These are phyloP conservation scores for Zymoseptoria ardabiliae DNA, from an alignment of 2,329 filamentous ascomycete species.

Conservation along the genomic window DNA sequence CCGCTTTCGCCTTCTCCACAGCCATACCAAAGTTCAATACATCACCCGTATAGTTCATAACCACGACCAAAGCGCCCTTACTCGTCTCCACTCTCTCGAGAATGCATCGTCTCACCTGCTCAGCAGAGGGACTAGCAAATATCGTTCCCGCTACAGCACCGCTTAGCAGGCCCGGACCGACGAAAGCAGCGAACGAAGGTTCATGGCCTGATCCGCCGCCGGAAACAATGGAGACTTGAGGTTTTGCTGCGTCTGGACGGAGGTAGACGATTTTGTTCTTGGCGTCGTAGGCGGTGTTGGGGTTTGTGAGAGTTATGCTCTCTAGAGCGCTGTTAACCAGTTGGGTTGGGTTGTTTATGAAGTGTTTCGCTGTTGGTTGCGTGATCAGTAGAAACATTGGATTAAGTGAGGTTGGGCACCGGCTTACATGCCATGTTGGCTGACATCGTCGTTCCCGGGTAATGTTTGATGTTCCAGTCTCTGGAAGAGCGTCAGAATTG, in stretches of 20 bases:
- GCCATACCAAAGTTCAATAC: conserved; percentile 90
- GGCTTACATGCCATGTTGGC: background rate
- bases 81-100: conserved; percentile 62
- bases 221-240: conserved; percentile 71
- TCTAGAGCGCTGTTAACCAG: conserved; percentile 71
- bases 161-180: conserved; percentile 71
- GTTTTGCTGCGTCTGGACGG: conserved; percentile 46
- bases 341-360: conserved; percentile 74
- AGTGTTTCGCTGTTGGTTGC: conserved; percentile 59
- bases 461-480: background rate
- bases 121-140: conserved; percentile 72
- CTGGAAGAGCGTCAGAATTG: background rate
- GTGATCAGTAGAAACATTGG: background rate
- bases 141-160: conserved; percentile 82
- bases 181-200: conserved; percentile 78
- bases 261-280: conserved; percentile 80
- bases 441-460: background rate
- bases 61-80: conserved; percentile 75
- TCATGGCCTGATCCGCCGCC: conserved; percentile 89
- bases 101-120: conserved; percentile 74
- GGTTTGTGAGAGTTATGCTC: conserved; percentile 75
- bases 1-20: conserved; percentile 81
- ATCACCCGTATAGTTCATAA: conserved; percentile 65
- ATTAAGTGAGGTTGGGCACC: background rate
- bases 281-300: conserved; percentile 68